Evolutionary conservation across 495 filamentous ascomycete genomes (phyloP).

Genomic region (Penicillium paxilli): DNA sequence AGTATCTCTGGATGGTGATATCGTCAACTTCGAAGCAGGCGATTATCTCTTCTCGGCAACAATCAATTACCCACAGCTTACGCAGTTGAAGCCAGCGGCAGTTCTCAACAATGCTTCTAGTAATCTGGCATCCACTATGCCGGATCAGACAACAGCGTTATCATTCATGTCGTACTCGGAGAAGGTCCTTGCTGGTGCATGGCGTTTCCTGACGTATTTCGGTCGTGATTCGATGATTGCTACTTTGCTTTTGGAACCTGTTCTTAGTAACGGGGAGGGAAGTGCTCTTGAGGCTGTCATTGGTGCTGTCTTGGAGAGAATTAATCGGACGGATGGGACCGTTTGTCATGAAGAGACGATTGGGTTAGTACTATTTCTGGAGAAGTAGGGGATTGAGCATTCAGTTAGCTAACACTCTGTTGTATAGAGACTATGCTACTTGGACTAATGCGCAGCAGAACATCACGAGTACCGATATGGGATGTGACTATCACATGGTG

Average conservation of each 20-base stretch:
- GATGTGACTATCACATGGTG: slow-evolving; percentile 63
- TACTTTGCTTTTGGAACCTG: slow-evolving; percentile 53
- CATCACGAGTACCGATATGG: slow-evolving; percentile 50
- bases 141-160: slow-evolving; percentile 51
- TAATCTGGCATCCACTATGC: slow-evolving; percentile 42
- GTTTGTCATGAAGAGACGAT: slow-evolving; percentile 67
- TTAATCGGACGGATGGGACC: slow-evolving; percentile 58
- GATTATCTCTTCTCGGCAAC: slow-evolving; percentile 58
- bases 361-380: slow-evolving; percentile 32
- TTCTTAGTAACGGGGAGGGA: slow-evolving; percentile 56
- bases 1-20: slow-evolving; percentile 39
- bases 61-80: slow-evolving; percentile 62
- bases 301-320: slow-evolving; percentile 56
- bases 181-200: slow-evolving; percentile 64
- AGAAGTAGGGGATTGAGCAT: not conserved
- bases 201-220: slow-evolving; percentile 68
- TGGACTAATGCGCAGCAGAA: slow-evolving; percentile 56
- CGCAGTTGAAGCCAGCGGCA: slow-evolving; percentile 45
- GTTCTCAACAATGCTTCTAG: slow-evolving; percentile 50
- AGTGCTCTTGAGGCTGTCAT: slow-evolving; percentile 63
- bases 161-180: slow-evolving; percentile 63
- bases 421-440: slow-evolving; percentile 57
- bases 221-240: slow-evolving; percentile 65
- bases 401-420: too few species aligned
- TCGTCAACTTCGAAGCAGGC: slow-evolving; percentile 47